Conservation (phyloP, 2,329 filamentous ascomycete genomes). For the Claviceps sp. region DNA sequence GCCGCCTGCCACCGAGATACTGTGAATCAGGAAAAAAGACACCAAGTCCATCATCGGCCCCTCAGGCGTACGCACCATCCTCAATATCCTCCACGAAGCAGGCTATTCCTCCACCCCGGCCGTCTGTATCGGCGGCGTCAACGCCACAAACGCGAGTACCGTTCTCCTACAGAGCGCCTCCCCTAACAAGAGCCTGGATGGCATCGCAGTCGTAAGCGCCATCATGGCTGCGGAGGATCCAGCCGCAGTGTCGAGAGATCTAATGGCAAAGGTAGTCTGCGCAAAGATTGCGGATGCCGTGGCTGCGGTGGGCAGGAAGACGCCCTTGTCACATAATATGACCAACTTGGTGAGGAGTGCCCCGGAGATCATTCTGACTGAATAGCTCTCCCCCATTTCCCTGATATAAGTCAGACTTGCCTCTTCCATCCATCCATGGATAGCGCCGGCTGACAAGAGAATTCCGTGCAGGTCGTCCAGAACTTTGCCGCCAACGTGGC, state of each 20-base stretch:
- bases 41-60: conserved; percentile 54
- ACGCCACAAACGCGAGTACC: conserved; percentile 58
- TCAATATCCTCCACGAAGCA: conserved; percentile 39
- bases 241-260: conserved; percentile 42
- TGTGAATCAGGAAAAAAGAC: conserved; percentile 56
- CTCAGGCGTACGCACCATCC: conserved; percentile 38
- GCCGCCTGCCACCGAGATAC: no score
- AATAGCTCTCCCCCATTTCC: neutral
- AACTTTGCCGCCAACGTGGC: conserved; percentile 91
- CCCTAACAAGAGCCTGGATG: conserved; percentile 51
- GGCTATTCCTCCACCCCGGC: conserved; percentile 37
- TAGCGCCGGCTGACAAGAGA: neutral
- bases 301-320: conserved; percentile 43
- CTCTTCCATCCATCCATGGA: neutral
- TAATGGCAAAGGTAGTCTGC: conserved; percentile 34
- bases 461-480: conserved; percentile 51
- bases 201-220: conserved; percentile 80
- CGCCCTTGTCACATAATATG: conserved; percentile 87
- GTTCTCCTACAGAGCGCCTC: conserved; percentile 54
- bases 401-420: no score
- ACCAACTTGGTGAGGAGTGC: conserved; percentile 56
- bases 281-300: conserved; percentile 41
- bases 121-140: conserved; percentile 85
- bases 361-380: neutral
- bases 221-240: conserved; percentile 65